Conservation (phyloP, 148 eudicot species). For the Fagopyrum homotropicum region DNA sequence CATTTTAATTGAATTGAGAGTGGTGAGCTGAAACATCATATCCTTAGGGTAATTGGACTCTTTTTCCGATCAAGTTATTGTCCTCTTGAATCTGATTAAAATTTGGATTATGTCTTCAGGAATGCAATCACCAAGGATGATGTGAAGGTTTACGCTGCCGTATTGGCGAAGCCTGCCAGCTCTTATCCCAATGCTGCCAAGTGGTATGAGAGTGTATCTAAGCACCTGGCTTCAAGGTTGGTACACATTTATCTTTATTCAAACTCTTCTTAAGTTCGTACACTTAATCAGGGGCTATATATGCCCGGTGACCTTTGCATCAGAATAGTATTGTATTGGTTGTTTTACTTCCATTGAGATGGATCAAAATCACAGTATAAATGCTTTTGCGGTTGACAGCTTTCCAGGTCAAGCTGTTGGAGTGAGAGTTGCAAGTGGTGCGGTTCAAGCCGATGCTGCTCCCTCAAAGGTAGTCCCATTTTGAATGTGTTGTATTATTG, state of each 20-base stretch:
- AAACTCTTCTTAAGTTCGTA: too few relatives aligned
- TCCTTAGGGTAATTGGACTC: neutral
- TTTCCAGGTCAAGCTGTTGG: conserved; percentile 92
- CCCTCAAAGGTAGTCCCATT: neutral
- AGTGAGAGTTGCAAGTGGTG: conserved; percentile 43
- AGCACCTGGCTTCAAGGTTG: conserved; percentile 56
- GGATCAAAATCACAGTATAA: neutral
- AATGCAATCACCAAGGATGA: conserved; percentile 48
- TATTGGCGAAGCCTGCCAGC: conserved; percentile 36
- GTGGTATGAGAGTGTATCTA: conserved; percentile 58
- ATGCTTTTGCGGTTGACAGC: conserved; percentile 24
- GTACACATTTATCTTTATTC: neutral
- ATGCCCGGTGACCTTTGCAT: neutral
- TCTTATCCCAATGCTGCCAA: conserved; percentile 42
- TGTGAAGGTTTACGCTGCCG: conserved; percentile 48
- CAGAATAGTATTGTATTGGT: neutral
- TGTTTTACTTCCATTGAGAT: neutral
- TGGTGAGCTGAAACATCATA: neutral
- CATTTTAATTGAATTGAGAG: neutral
- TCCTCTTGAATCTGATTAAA: neutral
- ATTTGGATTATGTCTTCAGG: conserved; percentile 17
- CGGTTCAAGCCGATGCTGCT: conserved; percentile 28
- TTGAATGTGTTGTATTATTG: neutral
- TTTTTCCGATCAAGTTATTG: neutral
- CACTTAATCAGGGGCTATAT: too few relatives aligned